Conservation (phyloP, 2,329 filamentous ascomycete species). For the Exophiala aquamarina region DNA sequence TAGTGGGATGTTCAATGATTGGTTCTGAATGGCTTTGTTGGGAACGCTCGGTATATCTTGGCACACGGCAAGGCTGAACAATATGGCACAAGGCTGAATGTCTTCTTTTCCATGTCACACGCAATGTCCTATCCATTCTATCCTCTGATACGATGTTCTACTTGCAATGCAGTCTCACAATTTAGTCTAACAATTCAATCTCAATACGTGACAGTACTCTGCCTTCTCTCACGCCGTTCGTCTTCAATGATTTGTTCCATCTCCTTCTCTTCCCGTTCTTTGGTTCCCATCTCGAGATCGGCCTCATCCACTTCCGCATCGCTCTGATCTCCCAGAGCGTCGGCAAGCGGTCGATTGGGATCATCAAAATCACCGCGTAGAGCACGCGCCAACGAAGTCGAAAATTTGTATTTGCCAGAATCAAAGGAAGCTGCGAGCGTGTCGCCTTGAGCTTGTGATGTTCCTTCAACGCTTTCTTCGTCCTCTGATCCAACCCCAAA, state of each 20-base stretch:
- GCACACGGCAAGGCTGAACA: too few species aligned
- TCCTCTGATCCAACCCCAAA: conserved; percentile 23
- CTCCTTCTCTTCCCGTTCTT: conserved; percentile 23
- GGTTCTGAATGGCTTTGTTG: neutral
- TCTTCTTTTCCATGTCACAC: too few species aligned
- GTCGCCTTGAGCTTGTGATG: conserved; percentile 4
- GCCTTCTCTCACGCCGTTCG: conserved; percentile 24
- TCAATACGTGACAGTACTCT: conserved; percentile 3
- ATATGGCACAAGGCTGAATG: too few species aligned
- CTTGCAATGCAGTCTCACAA: neutral
- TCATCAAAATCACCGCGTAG: conserved; percentile 26
- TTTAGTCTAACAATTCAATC: too few species aligned
- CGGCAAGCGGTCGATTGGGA: conserved; percentile 24
- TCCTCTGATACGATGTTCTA: neutral
- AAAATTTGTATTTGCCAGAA: conserved; percentile 11
- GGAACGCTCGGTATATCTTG: too few species aligned
- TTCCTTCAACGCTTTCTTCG: conserved; percentile 10
- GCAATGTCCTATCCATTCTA: neutral
- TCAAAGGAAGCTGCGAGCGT: neutral
- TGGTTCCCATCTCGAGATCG: conserved; percentile 26
- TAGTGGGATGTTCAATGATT: too few species aligned
- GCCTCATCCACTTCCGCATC: conserved; percentile 28
- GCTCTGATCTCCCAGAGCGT: conserved; percentile 30
- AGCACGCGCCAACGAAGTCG: conserved; percentile 23
- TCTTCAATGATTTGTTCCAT: conserved; percentile 28